phyloP scores from a whole-genome alignment of 2,329 filamentous ascomycete species.

The Pseudocercospora musae region DNA sequence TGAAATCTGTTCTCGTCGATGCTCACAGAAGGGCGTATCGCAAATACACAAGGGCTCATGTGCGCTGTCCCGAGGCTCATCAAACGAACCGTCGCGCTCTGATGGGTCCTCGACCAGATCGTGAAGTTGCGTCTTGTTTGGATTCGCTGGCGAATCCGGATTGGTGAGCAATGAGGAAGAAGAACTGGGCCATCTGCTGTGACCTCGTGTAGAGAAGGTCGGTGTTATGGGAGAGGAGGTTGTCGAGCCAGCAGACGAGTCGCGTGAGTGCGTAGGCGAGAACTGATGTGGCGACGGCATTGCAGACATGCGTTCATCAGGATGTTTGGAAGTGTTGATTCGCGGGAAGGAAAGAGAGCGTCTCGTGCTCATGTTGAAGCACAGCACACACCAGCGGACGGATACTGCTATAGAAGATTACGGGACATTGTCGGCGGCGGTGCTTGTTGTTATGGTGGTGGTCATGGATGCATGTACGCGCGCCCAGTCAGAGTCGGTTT shows the following conservation, averaged over 20 bases:
- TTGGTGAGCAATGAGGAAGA: slow-evolving; percentile 71
- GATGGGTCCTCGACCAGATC: slow-evolving; percentile 81
- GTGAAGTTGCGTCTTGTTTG: slow-evolving; percentile 61
- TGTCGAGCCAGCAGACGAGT: slow-evolving; percentile 52
- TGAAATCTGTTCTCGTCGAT: slow-evolving; percentile 38
- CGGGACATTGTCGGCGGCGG: slow-evolving; percentile 21
- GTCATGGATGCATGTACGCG: slow-evolving; percentile 26
- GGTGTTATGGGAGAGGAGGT: slow-evolving; percentile 68
- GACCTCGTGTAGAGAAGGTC: slow-evolving; percentile 62
- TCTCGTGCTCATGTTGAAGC: slow-evolving; percentile 29
- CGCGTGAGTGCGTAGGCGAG: slow-evolving; percentile 34
- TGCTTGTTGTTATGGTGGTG: slow-evolving; percentile 20
- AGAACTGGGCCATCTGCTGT: slow-evolving; percentile 68
- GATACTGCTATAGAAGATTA: slow-evolving; percentile 19
- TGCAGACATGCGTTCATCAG: slow-evolving; percentile 23
- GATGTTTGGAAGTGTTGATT: slow-evolving; percentile 19
- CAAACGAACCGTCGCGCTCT: slow-evolving; percentile 61
- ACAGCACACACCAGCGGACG: slow-evolving; percentile 4
- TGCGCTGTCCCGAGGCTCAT: slow-evolving; percentile 35
- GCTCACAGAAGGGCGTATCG: slow-evolving; percentile 58
- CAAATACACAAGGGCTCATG: slow-evolving; percentile 64
- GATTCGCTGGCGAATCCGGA: slow-evolving; percentile 55
- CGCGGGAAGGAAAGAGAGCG: slow-evolving; percentile 30
- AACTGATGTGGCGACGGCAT: slow-evolving; percentile 25
- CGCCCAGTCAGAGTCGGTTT: slow-evolving; percentile 17